Conservation (phyloP, 805 yeast species). For the Maudiozyma saulgeensis region DNA sequence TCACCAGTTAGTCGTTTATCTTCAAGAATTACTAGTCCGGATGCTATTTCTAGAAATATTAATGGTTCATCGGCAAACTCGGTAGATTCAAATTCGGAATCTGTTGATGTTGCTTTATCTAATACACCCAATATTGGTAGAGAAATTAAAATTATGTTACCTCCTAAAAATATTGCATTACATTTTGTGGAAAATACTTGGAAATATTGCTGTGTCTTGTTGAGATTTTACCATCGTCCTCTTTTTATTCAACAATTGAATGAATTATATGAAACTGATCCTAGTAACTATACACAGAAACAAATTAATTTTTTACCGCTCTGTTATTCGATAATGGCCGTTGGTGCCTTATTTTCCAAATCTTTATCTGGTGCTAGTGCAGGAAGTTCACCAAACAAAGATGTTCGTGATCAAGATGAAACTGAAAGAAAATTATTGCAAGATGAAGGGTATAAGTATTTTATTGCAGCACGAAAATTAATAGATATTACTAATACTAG, state of each 20-base stretch:
- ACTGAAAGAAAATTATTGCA: conserved; percentile 27
- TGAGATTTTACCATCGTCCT: conserved; percentile 82
- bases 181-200: conserved; percentile 70
- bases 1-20: conserved; percentile 5
- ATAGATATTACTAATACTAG: conserved; percentile 82
- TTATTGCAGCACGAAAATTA: conserved; percentile 74
- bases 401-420: conserved; percentile 1
- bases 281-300: conserved; percentile 61
- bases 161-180: conserved; percentile 67
- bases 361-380: conserved; percentile 6
- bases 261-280: conserved; percentile 67
- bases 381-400: not conserved
- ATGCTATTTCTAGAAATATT: conserved; percentile 3
- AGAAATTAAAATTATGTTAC: conserved; percentile 61
- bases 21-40: conserved; percentile 11
- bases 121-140: conserved; percentile 15
- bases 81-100: conserved; percentile 2
- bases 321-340: conserved; percentile 76
- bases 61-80: conserved; percentile 4
- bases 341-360: conserved; percentile 66
- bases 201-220: conserved; percentile 77
- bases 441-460: conserved; percentile 72
- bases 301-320: conserved; percentile 76
- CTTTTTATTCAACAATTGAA: conserved; percentile 68
- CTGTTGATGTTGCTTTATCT: not conserved